Conservation (phyloP, 805 yeast genomes). For the Saturnispora saitoi region DNA sequence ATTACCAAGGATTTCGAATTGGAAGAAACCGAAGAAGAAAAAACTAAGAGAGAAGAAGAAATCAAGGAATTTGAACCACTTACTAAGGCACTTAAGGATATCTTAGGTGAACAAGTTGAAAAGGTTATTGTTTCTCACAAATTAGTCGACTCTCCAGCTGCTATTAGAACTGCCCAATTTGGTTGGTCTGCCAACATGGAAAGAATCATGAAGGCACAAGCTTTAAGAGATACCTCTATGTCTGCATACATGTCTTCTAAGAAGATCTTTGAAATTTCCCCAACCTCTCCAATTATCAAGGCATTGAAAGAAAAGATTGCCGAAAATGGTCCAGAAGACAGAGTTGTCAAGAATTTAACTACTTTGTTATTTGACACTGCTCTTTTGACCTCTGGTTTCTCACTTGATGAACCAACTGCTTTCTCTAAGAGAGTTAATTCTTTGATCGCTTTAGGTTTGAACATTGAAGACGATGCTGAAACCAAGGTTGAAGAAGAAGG, state of each 20-base stretch:
- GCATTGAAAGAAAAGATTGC: conserved; percentile 96
- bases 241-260: conserved; percentile 99
- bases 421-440: conserved; percentile 98
- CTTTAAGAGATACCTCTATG: conserved; percentile 97
- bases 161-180: conserved; percentile 99
- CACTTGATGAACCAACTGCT: conserved; percentile 96
- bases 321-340: conserved; percentile 94
- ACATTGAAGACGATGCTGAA: conserved; percentile 67
- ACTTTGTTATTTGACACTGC: conserved; percentile 97
- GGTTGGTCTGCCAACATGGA: conserved; percentile 99
- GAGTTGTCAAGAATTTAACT: conserved; percentile 96
- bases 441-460: conserved; percentile 93
- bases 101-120: conserved; percentile 97
- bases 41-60: conserved; percentile 88
- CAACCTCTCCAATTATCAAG: conserved; percentile 88
- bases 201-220: conserved; percentile 99
- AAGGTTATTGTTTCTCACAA: conserved; percentile 97
- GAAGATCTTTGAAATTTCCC: conserved; percentile 98
- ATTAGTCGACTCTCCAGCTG: conserved; percentile 98
- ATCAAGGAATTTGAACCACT: conserved; percentile 85
- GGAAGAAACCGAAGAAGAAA: conserved; percentile 98
- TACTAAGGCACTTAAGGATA: conserved; percentile 92
- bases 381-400: conserved; percentile 95
- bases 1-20: conserved; percentile 98
- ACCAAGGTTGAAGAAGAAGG: conserved; percentile 27